phyloP scores from a whole-genome alignment of 768 basidiomycete genomes.

The Pleurotus ostreatus region DNA sequence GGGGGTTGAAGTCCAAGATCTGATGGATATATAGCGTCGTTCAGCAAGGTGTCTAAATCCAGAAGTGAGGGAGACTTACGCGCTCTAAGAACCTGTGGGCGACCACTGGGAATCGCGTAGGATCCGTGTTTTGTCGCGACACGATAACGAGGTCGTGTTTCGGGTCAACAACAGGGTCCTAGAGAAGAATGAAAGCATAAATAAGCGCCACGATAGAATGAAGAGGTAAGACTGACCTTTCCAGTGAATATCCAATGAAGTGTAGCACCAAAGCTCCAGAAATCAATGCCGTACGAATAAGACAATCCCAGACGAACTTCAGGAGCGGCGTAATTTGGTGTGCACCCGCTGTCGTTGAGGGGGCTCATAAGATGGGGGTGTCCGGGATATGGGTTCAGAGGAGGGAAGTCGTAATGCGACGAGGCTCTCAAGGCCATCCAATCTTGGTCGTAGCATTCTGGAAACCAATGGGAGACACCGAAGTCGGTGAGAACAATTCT shows the following conservation, averaged over 20 bases:
- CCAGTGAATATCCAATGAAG: background rate
- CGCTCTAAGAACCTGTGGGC: background rate
- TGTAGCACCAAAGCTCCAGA: background rate
- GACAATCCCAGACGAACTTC: background rate
- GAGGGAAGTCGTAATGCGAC: background rate
- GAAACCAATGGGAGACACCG: constrained; percentile 3
- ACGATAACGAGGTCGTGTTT: background rate
- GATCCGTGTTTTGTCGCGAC: background rate
- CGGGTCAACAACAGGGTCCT: background rate
- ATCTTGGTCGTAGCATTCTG: background rate
- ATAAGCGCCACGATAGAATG: background rate
- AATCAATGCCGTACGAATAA: constrained; percentile 6
- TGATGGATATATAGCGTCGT: background rate
- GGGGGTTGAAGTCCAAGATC: background rate
- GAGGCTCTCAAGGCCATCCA: background rate
- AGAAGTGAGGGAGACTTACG: background rate
- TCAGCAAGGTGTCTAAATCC: background rate
- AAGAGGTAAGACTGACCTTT: background rate
- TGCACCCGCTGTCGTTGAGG: background rate
- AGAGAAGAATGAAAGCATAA: background rate
- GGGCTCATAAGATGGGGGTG: background rate
- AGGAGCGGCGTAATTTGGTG: background rate
- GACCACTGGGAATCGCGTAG: background rate
- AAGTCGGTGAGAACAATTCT: constrained; percentile 7
- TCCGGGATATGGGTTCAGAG: background rate